Evolutionary conservation across 805 yeast genomes (phyloP), one percentile per base, ranked within the genome.

Genomic region (Cyberlindnera lachancei): DNA sequence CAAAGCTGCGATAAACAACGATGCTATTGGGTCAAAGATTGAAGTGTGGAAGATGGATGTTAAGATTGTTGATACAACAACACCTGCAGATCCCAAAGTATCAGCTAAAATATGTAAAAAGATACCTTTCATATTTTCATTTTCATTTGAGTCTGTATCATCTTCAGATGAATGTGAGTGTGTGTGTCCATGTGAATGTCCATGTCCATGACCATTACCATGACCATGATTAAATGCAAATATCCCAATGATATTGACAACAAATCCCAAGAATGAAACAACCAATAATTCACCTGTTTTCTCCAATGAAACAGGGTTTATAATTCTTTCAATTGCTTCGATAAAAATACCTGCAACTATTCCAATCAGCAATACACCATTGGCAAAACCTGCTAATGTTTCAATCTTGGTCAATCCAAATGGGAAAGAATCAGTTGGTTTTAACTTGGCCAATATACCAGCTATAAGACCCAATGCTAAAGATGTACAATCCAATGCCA

Each of bases 1-100:
- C 47, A 90, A 64, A 5, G 71, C 56, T 0, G 95, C 96, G 38
- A 92, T 90, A 45, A 88, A 66, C 4, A 92, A 66, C 1, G 97
- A 88, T 0, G 96, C 94, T 15, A 92, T 58, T 2, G 99, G 96
- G 52, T 92, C 99, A 51, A 90, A 80, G 2, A 95, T 79, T 34
- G 76, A 71, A 13, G 75, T 73, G 8, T 70, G 59, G 54, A 82
- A 79, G 21, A 75, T 48, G 37, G 78, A 74, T 7, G 90, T 82
- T 24, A 92, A 59, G 5, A 86, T 34, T 0, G 98, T 90, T 0
- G 96, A 87, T 1, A 86, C 56, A n/a, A 92, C 88, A 13, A 94
- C 99, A 6, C 97, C 97, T 0, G 88, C 94, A 0, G 97, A 90
- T 0, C 99, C 99, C 25, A 92, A 62, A 0, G 97, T 88, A 49